Percentiles rank a stretch among this genome's conserved stretches.
These are phyloP conservation scores for Phytophthora ohioensis DNA, from an alignment of 352 stramenopile species.

Conservation along the genomic window DNA sequence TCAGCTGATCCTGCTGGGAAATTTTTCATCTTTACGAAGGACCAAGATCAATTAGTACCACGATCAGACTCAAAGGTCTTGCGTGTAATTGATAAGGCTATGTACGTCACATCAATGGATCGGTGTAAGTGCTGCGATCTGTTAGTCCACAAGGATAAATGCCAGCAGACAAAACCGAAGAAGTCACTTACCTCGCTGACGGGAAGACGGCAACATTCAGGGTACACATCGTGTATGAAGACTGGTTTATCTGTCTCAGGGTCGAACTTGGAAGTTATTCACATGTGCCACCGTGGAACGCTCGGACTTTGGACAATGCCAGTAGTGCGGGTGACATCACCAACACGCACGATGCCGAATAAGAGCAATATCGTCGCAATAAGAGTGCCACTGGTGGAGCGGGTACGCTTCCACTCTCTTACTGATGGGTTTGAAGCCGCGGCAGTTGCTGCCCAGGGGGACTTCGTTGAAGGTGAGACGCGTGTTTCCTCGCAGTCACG, in stretches of 20 bases:
- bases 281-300: slow-evolving; percentile 64
- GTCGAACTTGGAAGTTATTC: slow-evolving; percentile 48
- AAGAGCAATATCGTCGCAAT: slow-evolving; percentile 26
- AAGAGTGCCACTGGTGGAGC: slow-evolving; percentile 16
- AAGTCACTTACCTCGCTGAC: slow-evolving; percentile 12
- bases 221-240: slow-evolving; percentile 62
- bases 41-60: slow-evolving; percentile 83
- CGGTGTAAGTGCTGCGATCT: slow-evolving; percentile 65
- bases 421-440: slow-evolving; percentile 42
- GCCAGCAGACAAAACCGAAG: slow-evolving; percentile 3
- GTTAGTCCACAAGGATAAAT: slow-evolving; percentile 20
- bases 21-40: slow-evolving; percentile 87
- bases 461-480: neutral
- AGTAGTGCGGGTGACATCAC: slow-evolving; percentile 10
- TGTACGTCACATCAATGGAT: slow-evolving; percentile 63
- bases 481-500: neutral
- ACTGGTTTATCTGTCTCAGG: slow-evolving; percentile 6
- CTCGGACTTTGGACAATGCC: slow-evolving; percentile 68
- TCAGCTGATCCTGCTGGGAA: slow-evolving; percentile 49
- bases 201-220: slow-evolving; percentile 28
- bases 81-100: slow-evolving; percentile 54
- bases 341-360: slow-evolving; percentile 7
- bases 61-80: slow-evolving; percentile 74
- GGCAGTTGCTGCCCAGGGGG: slow-evolving; percentile 12
- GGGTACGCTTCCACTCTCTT: slow-evolving; percentile 35